Evolutionary conservation across 805 yeast genomes (phyloP).

Genomic region (Maudiozyma turicensis): DNA sequence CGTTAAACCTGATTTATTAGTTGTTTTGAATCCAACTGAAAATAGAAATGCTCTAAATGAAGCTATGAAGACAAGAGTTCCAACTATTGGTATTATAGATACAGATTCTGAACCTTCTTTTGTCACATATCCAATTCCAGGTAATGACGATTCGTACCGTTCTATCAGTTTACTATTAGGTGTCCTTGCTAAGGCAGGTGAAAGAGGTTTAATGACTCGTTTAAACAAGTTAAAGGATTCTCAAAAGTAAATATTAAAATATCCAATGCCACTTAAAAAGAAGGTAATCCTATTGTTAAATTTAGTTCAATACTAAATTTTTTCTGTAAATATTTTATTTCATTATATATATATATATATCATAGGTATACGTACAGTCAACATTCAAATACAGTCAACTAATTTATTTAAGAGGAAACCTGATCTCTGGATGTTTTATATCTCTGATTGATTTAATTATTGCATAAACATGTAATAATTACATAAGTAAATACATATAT

Average conservation of each 20-base stretch:
- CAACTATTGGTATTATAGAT: slow-evolving; percentile 89
- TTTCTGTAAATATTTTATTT: no score
- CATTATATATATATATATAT: background rate
- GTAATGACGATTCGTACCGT: slow-evolving; percentile 42
- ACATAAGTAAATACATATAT: no score
- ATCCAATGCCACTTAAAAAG: no score
- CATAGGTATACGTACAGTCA: background rate
- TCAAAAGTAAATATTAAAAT: background rate
- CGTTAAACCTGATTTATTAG: slow-evolving; percentile 82
- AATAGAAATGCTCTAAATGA: slow-evolving; percentile 73
- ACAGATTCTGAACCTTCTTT: slow-evolving; percentile 86
- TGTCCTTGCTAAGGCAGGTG: slow-evolving; percentile 76
- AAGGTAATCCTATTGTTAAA: no score
- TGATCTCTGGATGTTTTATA: no score
- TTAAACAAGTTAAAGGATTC: slow-evolving; percentile 23
- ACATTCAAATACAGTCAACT: background rate
- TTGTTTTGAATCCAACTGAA: slow-evolving; percentile 80
- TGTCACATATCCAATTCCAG: slow-evolving; percentile 87
- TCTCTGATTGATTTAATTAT: no score
- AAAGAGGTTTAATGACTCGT: slow-evolving; percentile 59
- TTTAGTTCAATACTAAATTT: no score
- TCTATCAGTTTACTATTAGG: slow-evolving; percentile 74
- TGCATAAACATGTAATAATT: no score
- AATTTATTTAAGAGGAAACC: no score
- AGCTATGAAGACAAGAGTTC: slow-evolving; percentile 72